phyloP scores from a whole-genome alignment of 768 basidiomycete species.

The Collybiopsis luxurians region DNA sequence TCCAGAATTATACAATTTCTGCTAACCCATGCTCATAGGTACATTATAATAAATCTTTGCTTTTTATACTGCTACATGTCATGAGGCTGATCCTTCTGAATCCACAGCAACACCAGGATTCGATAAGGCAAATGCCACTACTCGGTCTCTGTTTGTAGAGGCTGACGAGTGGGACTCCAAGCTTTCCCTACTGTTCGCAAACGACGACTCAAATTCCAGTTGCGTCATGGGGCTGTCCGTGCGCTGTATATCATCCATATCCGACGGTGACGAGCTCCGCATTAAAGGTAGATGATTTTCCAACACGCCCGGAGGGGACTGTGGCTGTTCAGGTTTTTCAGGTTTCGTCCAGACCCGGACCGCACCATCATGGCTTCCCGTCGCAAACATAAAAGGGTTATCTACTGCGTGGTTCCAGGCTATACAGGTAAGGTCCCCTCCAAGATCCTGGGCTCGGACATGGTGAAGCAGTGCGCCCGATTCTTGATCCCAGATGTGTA shows the following conservation, averaged over 20 bases:
- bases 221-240: slow-evolving; percentile 11
- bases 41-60: no score
- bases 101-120: background rate
- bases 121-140: background rate
- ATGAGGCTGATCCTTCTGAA: background rate
- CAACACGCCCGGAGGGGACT: background rate
- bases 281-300: slow-evolving; percentile 1
- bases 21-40: no score
- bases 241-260: slow-evolving; percentile 4
- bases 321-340: background rate
- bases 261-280: slow-evolving; percentile 10
- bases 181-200: slow-evolving; percentile 4
- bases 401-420: slow-evolving; percentile 74
- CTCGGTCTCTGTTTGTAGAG: background rate
- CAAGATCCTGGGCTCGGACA: slow-evolving; percentile 58
- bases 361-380: slow-evolving; percentile 74
- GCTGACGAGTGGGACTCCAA: background rate
- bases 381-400: slow-evolving; percentile 71
- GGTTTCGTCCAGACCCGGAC: slow-evolving; percentile 70
- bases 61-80: no score
- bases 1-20: no score
- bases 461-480: slow-evolving; percentile 70
- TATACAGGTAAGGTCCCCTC: slow-evolving; percentile 75
- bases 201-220: slow-evolving; percentile 8
- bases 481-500: slow-evolving; percentile 86